Percentiles rank a stretch among this genome's conserved stretches.
phyloP scores from a whole-genome alignment of 1,139 yeast species.

The Diutina catenulata region DNA sequence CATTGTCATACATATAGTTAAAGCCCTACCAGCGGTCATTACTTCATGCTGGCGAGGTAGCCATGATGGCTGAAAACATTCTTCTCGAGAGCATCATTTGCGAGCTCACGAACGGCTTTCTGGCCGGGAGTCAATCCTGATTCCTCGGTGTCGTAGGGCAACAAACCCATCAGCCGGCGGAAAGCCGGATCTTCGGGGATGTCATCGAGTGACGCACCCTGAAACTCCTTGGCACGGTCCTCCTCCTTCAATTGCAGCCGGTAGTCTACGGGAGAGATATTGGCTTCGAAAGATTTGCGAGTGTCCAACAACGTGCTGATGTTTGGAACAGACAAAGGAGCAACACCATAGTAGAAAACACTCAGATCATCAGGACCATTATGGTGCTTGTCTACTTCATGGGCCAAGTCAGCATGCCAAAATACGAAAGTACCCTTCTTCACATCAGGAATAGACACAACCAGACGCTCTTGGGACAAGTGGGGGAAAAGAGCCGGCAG shows the following conservation, averaged over 20 bases:
- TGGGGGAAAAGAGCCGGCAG: conserved; percentile 16
- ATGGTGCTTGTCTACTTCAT: conserved; percentile 33
- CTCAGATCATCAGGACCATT: conserved; percentile 26
- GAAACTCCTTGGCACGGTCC: conserved; percentile 2
- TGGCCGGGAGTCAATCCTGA: conserved; percentile 1
- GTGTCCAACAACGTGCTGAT: conserved; percentile 3
- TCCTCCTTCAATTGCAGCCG: conserved; percentile 1
- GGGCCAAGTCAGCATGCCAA: conserved; percentile 39
- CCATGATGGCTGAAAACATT: too few relatives aligned
- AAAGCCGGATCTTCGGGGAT: background rate
- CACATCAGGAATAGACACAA: conserved; percentile 23
- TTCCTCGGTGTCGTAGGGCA: background rate
- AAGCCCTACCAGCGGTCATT: too few relatives aligned
- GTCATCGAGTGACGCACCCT: background rate
- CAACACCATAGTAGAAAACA: conserved; percentile 22
- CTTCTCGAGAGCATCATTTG: too few relatives aligned
- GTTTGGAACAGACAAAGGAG: conserved; percentile 12
- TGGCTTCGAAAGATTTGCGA: background rate
- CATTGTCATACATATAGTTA: too few relatives aligned
- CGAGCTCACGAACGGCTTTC: background rate
- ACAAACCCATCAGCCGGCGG: conserved; percentile 3
- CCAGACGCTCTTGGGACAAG: conserved; percentile 14
- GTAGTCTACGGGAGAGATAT: conserved; percentile 1
- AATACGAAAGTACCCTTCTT: conserved; percentile 31
- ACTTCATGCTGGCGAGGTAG: too few relatives aligned